These are phyloP conservation scores for Erythrobasidium hasegawianum DNA, from an alignment of 1,284 basidiomycete species.

Conservation along the genomic window DNA sequence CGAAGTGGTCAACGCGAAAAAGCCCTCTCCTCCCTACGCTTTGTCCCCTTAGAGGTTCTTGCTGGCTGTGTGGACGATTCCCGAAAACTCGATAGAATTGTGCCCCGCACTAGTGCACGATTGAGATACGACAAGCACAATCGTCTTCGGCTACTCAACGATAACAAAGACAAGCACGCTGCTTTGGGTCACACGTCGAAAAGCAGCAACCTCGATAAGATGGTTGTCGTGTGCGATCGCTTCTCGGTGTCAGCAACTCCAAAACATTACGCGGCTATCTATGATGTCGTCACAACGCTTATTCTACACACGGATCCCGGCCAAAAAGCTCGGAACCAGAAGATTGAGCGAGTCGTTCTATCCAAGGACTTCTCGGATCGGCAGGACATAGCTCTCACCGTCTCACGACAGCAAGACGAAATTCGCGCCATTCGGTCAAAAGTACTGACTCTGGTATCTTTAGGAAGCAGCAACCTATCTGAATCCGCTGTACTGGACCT, in stretches of 20 bases:
- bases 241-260: constrained; percentile 86
- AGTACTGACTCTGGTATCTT: background rate
- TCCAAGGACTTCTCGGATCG: constrained; percentile 87
- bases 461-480: constrained; percentile 45
- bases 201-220: constrained; percentile 64
- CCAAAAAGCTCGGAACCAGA: constrained; percentile 69
- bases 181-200: constrained; percentile 10
- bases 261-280: constrained; percentile 79
- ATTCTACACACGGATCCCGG: constrained; percentile 83
- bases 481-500: constrained; percentile 58
- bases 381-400: constrained; percentile 62
- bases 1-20: constrained; percentile 44
- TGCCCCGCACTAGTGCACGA: constrained; percentile 80
- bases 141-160: constrained; percentile 59
- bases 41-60: constrained; percentile 81
- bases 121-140: constrained; percentile 95
- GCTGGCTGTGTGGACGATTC: constrained; percentile 79
- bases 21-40: constrained; percentile 53
- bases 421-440: constrained; percentile 2
- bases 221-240: constrained; percentile 73
- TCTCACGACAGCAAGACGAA: constrained; percentile 65
- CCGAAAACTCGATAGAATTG: constrained; percentile 77
- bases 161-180: constrained; percentile 2
- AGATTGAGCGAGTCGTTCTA: constrained; percentile 78
- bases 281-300: constrained; percentile 81